Evolutionary conservation across 2,329 filamentous ascomycete species (phyloP), one percentile per base, ranked within the genome.

Genomic region (Bipolaris sorokiniana): DNA sequence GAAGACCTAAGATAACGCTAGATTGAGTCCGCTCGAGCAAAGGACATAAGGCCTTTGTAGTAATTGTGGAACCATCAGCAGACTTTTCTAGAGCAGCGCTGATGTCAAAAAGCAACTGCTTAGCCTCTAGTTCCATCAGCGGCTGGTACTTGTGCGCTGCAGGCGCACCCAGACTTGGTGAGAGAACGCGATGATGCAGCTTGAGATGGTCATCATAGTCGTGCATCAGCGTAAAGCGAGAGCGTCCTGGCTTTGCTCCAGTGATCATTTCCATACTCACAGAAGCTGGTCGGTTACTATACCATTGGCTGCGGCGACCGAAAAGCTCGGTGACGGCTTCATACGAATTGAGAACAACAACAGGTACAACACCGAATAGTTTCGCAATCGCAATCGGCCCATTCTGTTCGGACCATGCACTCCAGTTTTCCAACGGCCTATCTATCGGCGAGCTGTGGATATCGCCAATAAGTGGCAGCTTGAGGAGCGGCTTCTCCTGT

Each of bases 231-330:
- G 56, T 59, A 6, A 59, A 59, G 22, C 56, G 36, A 23, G 56
- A 59, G 31, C 48, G 36, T 10, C 56, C 56, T n/a, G 56, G 56
- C 15, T 31, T 28, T 10, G 56, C 56, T 37, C 56, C 56, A 1
- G 56, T 59, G 13, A 59, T 59, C 56, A 59, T 59, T 7, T 59
- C 56, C 56, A 59, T 59, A 48, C 56, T 59, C 23, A 59, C 56
- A 16, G 52, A 59, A 36, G 56, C 48, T 13, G 56, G 53, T 20
- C 56, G 48, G 26, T 56, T 59, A 33, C 56, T 59, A 10, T 59
- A 59, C 52, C 52, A 56, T 38, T 59, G 52, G 33, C 56, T 56
- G 23, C 52, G 56, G 41, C 56, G 56, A 52, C 56, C 51, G 48
- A 59, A 59, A 10, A 56, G 53, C 31, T 59, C 56, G 34, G 52